These are phyloP conservation scores for Baorangia bicolor DNA, from an alignment of 768 basidiomycete genomes.

Conservation along the genomic window DNA sequence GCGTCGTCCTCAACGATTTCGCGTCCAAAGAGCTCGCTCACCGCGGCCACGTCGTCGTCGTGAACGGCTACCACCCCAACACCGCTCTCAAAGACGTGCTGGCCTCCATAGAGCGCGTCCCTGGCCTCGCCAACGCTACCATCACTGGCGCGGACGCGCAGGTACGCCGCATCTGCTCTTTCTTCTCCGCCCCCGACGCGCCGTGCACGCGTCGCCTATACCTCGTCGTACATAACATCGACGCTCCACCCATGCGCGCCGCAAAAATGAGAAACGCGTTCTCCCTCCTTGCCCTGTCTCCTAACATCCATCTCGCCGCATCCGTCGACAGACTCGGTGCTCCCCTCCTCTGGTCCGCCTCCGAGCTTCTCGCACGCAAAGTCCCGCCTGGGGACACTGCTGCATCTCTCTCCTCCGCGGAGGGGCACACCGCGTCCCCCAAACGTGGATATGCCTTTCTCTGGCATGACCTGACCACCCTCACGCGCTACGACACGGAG, in stretches of 20 bases:
- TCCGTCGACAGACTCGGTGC: slow-evolving; percentile 88
- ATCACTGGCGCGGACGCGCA: slow-evolving; percentile 52
- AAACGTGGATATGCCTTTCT: slow-evolving; percentile 68
- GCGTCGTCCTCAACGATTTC: slow-evolving; percentile 71
- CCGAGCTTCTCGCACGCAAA: slow-evolving; percentile 60
- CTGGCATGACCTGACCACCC: slow-evolving; percentile 90
- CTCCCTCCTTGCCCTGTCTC: slow-evolving; percentile 67
- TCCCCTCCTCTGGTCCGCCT: slow-evolving; percentile 78
- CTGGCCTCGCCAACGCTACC: slow-evolving; percentile 14
- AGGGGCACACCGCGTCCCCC: slow-evolving; percentile 11
- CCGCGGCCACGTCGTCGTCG: slow-evolving; percentile 69
- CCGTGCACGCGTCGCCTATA: slow-evolving; percentile 51
- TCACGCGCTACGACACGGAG: slow-evolving; percentile 78
- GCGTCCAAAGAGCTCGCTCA: slow-evolving; percentile 55
- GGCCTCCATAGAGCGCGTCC: slow-evolving; percentile 49
- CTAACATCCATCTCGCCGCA: slow-evolving; percentile 77
- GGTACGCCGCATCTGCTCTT: slow-evolving; percentile 61
- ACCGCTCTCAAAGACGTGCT: slow-evolving; percentile 70
- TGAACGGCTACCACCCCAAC: slow-evolving; percentile 75
- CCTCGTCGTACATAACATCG: slow-evolving; percentile 88
- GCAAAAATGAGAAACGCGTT: slow-evolving; percentile 64
- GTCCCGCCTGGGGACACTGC: slow-evolving; percentile 1
- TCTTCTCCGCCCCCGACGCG: slow-evolving; percentile 46
- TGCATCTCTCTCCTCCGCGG: background rate
- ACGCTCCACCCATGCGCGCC: slow-evolving; percentile 66